Evolutionary conservation across 1,284 basidiomycete species (phyloP), one percentile per base, ranked within the genome.

Genomic region (Microbotryomycetes sp.): DNA sequence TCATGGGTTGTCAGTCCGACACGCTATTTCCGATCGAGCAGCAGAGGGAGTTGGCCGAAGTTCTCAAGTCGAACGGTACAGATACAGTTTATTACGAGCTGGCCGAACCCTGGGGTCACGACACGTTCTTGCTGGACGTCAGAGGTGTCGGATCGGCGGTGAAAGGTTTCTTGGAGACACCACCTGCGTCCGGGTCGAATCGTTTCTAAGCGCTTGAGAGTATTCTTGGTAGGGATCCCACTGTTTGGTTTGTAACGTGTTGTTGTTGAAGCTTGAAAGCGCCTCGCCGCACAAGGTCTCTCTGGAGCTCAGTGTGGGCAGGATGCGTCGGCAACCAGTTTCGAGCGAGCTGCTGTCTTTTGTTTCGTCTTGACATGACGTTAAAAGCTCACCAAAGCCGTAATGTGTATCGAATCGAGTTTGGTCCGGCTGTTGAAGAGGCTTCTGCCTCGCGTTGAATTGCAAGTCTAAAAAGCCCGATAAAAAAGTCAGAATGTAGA

Each of bases 21-120:
- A 93, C 97, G 46, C 78, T 99, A 26, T 97, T 99, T 77, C 91
- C 93, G 0, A 90, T 97, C 5, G 93, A 97, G 73, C 94, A 98
- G 77, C 96, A 98, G 76, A 81, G 94, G 29, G 94, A 98, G 77
- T 80, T 97, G 24, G 91, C 88, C 4, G 92, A 97, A 75, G 93
- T 92, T 29, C 76, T 99, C 65, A 81, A 91, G 62, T 83, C 93
- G 81, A 84, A 87, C 2, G 94, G 94, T 0, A 94, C 94, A 75
- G 77, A 83, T 23, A 79, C 81, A 62, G 96, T 99, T 30, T 98
- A 97, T 76, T 98, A 94, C 76, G 96, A 98, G 78, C 82, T 98
- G 7, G 93, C 96, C 45, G 92, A 94, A 4, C 93, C 97, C 16
- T 97, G 92, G 89, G 96, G 96, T 13, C 77, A 77, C 64, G 72